Evolutionary conservation across 2,329 filamentous ascomycete species (phyloP), one percentile per base, ranked within the genome.

Genomic region (Diaporthe destruens): DNA sequence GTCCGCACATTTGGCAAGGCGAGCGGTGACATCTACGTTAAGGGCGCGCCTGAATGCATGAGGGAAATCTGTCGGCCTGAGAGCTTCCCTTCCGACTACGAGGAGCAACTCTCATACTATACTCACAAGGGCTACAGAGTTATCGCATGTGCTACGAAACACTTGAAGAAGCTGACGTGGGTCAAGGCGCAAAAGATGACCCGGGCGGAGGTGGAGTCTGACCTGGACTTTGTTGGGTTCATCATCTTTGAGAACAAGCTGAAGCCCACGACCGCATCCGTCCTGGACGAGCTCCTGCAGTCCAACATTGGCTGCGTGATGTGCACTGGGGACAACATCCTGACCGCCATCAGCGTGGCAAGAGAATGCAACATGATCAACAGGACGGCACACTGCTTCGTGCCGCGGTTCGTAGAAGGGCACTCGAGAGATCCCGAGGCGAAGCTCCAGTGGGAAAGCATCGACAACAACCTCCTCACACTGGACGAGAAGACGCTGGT

Each of bases 181-280:
- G 90, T 98, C 70, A 97, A 97, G 80, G 92, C 95, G 8, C 95
- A 98, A 79, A 98, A 97, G 84, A 95, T 98, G 92, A 93, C 91
- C 77, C 92, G 96, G 39, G 85, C 91, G 51, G 93, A 98, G 69
- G 95, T 93, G 11, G 96, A 99, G 81, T 92, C 90, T 3, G 87
- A 91, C 42, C 88, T 99, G 14, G 91, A 96, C 57, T 98, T 99
- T 79, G 88, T 95, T 47, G 96, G 96, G 6, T 99, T 99, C 83
- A 98, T 99, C 79, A 92, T 99, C 69, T 99, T 99, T 77, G 96
- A 99, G 83, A 99, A 99, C 84, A 99, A 99, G 83, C 85, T 99
- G 74, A 99, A 99, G 81, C 92, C 94, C 1, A 95, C 90, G 25
- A 98, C 96, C 0, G 88, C 93, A 1, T 88, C 88, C 1, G 93